Evolutionary conservation across 2,329 filamentous ascomycete genomes (phyloP), one percentile per base, ranked within the genome.

Genomic region (Colletotrichum gloeosporioides): DNA sequence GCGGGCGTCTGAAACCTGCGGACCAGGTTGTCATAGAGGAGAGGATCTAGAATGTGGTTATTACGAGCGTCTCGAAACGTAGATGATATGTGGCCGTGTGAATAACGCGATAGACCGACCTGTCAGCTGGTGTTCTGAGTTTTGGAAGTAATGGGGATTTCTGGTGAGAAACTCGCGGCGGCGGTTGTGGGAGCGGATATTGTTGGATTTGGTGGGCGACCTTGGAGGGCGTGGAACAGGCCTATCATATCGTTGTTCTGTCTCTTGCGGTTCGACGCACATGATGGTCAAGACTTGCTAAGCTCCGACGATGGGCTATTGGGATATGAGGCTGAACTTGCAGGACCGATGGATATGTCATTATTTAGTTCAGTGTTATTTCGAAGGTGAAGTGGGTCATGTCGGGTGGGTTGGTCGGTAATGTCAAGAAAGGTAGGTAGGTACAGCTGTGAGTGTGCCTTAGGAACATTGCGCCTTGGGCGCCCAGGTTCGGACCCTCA

Each of bases 1-100:
- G 89, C 87, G 4, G 93, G 86, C 1, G 93, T 93, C 78, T 96
- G 95, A 83, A 96, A 96, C 68, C 92, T 92, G 69, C 95, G 92
- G 76, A 98, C 91, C 29, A 98, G 89, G 69, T 92, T 90, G 83
- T 98, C 95, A 87, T 98, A 98, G 36, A 98, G 90, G 10, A 96
- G 87, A 1, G 95, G 95, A 84, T 97, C 95, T 90, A 73, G 13
- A 4, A 55, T 69, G 18, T 6, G 59, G 34, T 66, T 18, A 65
- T 39, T 39, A 25, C 29, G 9, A 39, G 32, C 27, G n/a, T 34
- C 27, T 59, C 25, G 27, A 59, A 16, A 59, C 8, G 22, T 27
- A 27, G 55, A 59, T 27, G 22, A 59, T 49, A 59, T 16, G 13
- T 59, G 55, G 16, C 22, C 16, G 22, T 36, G 25, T 39, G 25